Evolutionary conservation across 805 yeast genomes (phyloP).

Genomic region (Yarrowia hollandica): DNA sequence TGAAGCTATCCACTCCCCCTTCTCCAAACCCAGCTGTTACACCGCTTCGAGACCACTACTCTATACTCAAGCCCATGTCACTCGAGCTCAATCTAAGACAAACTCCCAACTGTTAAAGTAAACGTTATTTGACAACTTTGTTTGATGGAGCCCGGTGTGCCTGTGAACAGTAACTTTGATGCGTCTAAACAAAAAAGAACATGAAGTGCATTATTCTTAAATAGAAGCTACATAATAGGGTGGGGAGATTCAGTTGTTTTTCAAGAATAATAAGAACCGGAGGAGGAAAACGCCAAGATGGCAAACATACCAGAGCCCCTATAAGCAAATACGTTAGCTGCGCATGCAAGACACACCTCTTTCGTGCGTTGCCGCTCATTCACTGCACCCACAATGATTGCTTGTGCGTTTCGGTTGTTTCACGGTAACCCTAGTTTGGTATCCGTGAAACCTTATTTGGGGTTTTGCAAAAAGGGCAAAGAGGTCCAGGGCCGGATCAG

Average conservation of each 20-base stretch:
- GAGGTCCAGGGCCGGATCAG: background rate
- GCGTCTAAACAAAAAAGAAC: no score
- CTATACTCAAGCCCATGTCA: background rate
- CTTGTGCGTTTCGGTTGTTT: conserved; percentile 25
- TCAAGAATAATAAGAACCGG: no score
- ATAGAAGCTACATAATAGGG: no score
- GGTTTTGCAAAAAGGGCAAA: conserved; percentile 1
- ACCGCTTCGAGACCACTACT: no score
- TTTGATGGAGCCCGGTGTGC: background rate
- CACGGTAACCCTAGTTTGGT: conserved; percentile 27
- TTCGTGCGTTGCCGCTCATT: conserved; percentile 13
- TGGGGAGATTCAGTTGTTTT: no score
- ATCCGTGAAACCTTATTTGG: conserved; percentile 4
- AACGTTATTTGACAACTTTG: conserved; percentile 1
- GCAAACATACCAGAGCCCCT: background rate
- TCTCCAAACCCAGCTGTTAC: no score
- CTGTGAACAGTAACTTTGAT: background rate
- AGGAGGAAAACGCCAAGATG: no score
- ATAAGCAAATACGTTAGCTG: background rate
- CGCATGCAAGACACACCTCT: conserved; percentile 3
- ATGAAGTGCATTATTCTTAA: no score
- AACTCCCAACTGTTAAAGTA: conserved; percentile 22
- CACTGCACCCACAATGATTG: conserved; percentile 13
- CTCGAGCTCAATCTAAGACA: conserved; percentile 23
- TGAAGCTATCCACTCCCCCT: no score